Base-by-base conservation (phyloP, 108 stramenopile genomes). In the Cyclotella cryptica region DNA sequence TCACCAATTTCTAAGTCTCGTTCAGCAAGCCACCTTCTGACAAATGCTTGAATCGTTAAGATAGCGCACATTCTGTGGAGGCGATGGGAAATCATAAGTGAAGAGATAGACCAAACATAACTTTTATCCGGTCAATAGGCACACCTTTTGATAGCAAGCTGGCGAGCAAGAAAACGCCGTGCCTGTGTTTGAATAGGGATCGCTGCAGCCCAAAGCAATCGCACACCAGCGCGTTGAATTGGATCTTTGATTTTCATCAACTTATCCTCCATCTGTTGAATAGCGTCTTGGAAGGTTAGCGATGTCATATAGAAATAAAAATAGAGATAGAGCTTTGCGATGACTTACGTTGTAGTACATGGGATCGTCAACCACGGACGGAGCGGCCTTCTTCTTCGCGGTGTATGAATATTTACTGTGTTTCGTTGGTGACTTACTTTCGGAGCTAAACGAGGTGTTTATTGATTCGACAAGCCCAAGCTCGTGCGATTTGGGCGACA, bases 1-100 rank as follows among this genome's bases (percentile, higher is more conserved):
- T 65, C 64, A 65, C 64, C 64, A 46, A 75, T 74, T 51, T 88
- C 90, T 44, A 79, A 64, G 24, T 80, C 62, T 44, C 84, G 81
- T 68, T 92, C 93, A 27, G 87, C 86, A 46, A 78, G 78, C 94
- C 94, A 95, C 58, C 92, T 72, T 61, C 94, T 89, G 30, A 84
- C 71, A 66, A 89, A 90, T 24, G 80, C 68, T 59, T 95, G 94
- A 41, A 95, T 79, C 35, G 83, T 83, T 29, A 95, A 80, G 45
- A 95, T 55, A 21, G 87, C 94, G 81, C 89, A 90, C 90, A 93
- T 90, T 63, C 69, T 71, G 22, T 0, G 21, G 46, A 18, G 12
- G n/a, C n/a, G 28, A 54, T n/a, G n/a, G 58, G 3, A 47, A 17
- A 17, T 13, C 15, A 21, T 13, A 66, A 26, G 22, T 47, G 1